Evolutionary conservation across 176 grass and related monocot genomes (phyloP).

Genomic region (Typha latifolia): DNA sequence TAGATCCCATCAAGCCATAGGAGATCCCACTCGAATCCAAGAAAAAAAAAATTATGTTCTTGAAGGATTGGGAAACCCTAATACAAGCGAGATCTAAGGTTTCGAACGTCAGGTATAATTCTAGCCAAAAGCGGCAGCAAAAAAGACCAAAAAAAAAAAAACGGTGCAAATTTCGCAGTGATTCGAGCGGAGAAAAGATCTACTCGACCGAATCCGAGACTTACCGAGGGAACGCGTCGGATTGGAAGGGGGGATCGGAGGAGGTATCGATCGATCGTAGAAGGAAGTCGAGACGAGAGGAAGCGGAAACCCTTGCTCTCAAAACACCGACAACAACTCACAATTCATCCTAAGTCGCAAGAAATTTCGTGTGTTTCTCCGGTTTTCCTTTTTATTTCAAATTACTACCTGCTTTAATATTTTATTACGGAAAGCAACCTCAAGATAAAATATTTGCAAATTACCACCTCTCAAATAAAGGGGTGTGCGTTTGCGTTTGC

Average conservation of each 20-base stretch:
- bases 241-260: background rate
- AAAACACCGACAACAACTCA: constrained; percentile 14
- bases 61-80: background rate
- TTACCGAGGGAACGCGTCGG: background rate
- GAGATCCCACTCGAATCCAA: background rate
- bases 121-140: background rate
- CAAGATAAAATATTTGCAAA: too few relatives aligned
- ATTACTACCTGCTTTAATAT: background rate
- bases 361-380: background rate
- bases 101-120: background rate
- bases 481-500: too few relatives aligned
- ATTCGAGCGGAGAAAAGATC: background rate
- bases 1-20: background rate
- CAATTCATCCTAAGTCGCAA: background rate
- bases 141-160: constrained; percentile 1
- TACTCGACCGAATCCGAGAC: background rate
- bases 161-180: background rate
- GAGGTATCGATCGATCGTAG: constrained; percentile 1
- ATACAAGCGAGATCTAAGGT: background rate
- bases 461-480: too few relatives aligned
- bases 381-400: background rate
- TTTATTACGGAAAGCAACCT: background rate
- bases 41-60: background rate
- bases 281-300: background rate
- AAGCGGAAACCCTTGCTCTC: constrained; percentile 9